A percentile compares a stretch with the other conserved stretches of the same genome.
Conservation (phyloP, 2,329 filamentous ascomycete genomes). For the Aureobasidium subglaciale region DNA sequence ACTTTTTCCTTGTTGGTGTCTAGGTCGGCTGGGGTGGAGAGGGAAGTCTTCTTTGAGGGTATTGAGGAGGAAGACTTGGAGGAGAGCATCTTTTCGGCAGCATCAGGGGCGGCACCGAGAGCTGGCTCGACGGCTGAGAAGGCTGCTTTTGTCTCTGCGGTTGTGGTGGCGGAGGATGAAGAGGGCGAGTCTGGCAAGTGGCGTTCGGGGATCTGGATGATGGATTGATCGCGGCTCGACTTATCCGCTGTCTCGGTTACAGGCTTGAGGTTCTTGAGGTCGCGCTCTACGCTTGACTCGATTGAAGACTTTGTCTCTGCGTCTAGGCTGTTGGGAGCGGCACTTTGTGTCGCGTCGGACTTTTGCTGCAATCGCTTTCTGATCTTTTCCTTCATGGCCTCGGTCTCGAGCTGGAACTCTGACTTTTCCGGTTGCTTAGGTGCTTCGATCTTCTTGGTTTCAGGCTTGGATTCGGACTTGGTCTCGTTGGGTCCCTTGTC, state of each 20-base stretch:
- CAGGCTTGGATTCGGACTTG: conserved; percentile 7
- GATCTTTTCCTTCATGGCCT: not conserved
- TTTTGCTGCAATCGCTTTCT: not conserved
- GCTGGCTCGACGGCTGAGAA: not conserved
- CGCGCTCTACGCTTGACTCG: conserved; percentile 24
- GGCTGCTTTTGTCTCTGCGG: not conserved
- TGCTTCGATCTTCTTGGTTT: not conserved
- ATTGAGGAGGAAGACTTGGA: not conserved
- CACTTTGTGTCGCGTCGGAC: not conserved
- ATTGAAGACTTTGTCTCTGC: conserved; percentile 9
- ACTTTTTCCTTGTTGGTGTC: conserved; percentile 53
- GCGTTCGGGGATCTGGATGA: conserved; percentile 26
- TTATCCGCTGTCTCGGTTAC: conserved; percentile 23
- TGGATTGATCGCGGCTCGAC: conserved; percentile 25
- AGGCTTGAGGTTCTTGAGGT: conserved; percentile 27
- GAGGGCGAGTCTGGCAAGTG: conserved; percentile 17
- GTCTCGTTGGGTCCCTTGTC: conserved; percentile 36
- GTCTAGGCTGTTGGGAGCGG: not conserved
- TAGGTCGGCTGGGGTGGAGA: conserved; percentile 11
- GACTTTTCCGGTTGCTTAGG: conserved; percentile 1
- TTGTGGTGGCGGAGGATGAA: not conserved
- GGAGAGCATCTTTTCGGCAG: not conserved
- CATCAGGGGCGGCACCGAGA: not conserved
- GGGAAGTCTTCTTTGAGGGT: not conserved
- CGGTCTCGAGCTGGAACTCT: conserved; percentile 8